Evolutionary conservation across 2,329 filamentous ascomycete species (phyloP), one percentile per base, ranked within the genome.

Genomic region (Dactylella cylindrospora): DNA sequence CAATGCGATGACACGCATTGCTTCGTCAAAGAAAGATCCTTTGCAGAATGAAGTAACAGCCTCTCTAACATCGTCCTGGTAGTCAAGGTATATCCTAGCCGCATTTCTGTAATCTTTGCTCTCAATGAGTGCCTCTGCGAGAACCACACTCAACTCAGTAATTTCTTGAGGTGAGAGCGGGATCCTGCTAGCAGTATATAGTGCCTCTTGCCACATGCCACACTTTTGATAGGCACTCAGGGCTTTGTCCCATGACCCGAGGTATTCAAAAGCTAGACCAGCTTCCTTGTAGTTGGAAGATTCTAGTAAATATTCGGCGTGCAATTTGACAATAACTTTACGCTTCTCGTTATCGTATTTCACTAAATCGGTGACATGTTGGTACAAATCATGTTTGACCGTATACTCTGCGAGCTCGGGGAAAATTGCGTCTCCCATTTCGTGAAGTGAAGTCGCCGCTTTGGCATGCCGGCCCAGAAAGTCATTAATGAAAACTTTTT

Each of bases 161-260:
- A 95, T 76, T 10, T 86, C 80, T 0, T 78, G 75, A 0, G 77
- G 68, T 0, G 83, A 77, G 3, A 90, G 72, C 0, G 84, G 79
- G 0, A 85, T 82, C 53, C 87, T 80, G 51, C 83, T 81, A 3
- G 90, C 90, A 39, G 83, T 83, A 68, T 86, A 88, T 41, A 98
- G 82, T 19, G 88, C 88, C 73, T 98, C 91, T 46, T 88, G 88
- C 93, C 93, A 98, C 74, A 87, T 80, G 31, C 89, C 87, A 0
- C 88, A 88, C 1, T 86, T 82, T 62, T 88, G 84, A 74, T 96
- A 98, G 71, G 87, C 88, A 69, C 84, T 81, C 62, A 86, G 90
- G 7, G 93, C 91, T 31, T 85, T 80, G 15, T 76, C 71, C 70
- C 87, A 88, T 71, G 90, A 82, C 9, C 77, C 75, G 7, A 98